Conservation (phyloP, 2,329 filamentous ascomycete species). For the Alternaria metachromatica region DNA sequence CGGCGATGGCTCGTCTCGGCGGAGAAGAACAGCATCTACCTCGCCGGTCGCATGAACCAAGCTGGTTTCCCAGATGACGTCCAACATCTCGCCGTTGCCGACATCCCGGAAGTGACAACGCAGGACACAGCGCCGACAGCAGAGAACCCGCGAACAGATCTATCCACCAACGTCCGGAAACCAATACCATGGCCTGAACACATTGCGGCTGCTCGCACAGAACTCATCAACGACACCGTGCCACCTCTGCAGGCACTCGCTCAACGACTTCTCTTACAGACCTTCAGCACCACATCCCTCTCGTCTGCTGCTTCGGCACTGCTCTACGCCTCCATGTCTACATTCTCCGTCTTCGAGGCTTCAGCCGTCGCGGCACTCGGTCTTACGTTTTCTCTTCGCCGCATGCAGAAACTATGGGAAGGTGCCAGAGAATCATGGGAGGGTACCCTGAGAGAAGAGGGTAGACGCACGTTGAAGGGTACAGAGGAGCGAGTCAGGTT, state of each 20-base stretch:
- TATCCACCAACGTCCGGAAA: slow-evolving; percentile 35
- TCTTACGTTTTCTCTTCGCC: slow-evolving; percentile 62
- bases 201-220: slow-evolving; percentile 72
- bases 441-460: slow-evolving; percentile 62
- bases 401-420: slow-evolving; percentile 67
- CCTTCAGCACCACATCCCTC: slow-evolving; percentile 71
- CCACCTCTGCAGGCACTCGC: slow-evolving; percentile 55
- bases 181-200: slow-evolving; percentile 72
- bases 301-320: slow-evolving; percentile 61
- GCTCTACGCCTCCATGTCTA: slow-evolving; percentile 61
- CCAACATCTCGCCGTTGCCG: slow-evolving; percentile 1
- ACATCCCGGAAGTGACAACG: slow-evolving; percentile 22
- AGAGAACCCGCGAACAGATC: slow-evolving; percentile 22
- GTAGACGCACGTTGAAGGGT: slow-evolving; percentile 60
- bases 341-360: slow-evolving; percentile 62
- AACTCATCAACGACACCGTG: slow-evolving; percentile 50
- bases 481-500: slow-evolving; percentile 59
- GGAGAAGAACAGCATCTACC: slow-evolving; percentile 81
- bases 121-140: slow-evolving; percentile 25
- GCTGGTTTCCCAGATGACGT: slow-evolving; percentile 57
- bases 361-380: slow-evolving; percentile 66
- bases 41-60: slow-evolving; percentile 77
- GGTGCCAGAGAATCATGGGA: slow-evolving; percentile 60
- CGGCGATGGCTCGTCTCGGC: slow-evolving; percentile 78
- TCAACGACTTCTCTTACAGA: slow-evolving; percentile 68